A percentile compares a stretch with the other conserved stretches of the same genome.
Conservation (phyloP, 106 monocot species). For the Dioscorea dumetorum region DNA sequence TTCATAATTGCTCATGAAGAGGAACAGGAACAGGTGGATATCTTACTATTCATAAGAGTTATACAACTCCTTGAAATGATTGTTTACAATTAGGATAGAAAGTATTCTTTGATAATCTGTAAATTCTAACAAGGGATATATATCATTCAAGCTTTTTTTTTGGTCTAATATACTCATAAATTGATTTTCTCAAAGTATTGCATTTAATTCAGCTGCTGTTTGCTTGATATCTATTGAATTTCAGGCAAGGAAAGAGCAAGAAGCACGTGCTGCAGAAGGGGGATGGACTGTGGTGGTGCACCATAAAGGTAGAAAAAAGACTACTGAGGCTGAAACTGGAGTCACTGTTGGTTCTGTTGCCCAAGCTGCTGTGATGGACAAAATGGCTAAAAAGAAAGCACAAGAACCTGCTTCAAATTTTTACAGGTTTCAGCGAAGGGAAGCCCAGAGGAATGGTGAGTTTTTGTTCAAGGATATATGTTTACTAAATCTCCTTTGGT, state of each 20-base stretch:
- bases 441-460: slow-evolving; percentile 75
- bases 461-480: background rate
- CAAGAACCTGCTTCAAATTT: slow-evolving; percentile 65
- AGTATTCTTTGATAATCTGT: no score
- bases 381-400: slow-evolving; percentile 62
- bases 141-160: no score
- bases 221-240: background rate
- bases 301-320: slow-evolving; percentile 90
- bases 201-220: no score
- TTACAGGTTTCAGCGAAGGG: slow-evolving; percentile 75
- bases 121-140: no score
- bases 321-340: slow-evolving; percentile 84
- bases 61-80: no score
- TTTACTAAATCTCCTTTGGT: no score
- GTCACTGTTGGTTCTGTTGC: slow-evolving; percentile 74
- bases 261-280: slow-evolving; percentile 60
- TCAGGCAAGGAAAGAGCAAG: slow-evolving; percentile 78
- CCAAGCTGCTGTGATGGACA: slow-evolving; percentile 61
- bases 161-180: background rate
- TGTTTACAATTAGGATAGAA: no score
- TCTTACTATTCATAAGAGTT: background rate
- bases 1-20: slow-evolving; percentile 61
- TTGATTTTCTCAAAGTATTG: background rate
- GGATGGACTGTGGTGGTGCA: slow-evolving; percentile 91
- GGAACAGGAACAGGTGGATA: slow-evolving; percentile 60